Base-by-base conservation (phyloP, 1,284 basidiomycete genomes). In the Porogramme epimiltina region DNA sequence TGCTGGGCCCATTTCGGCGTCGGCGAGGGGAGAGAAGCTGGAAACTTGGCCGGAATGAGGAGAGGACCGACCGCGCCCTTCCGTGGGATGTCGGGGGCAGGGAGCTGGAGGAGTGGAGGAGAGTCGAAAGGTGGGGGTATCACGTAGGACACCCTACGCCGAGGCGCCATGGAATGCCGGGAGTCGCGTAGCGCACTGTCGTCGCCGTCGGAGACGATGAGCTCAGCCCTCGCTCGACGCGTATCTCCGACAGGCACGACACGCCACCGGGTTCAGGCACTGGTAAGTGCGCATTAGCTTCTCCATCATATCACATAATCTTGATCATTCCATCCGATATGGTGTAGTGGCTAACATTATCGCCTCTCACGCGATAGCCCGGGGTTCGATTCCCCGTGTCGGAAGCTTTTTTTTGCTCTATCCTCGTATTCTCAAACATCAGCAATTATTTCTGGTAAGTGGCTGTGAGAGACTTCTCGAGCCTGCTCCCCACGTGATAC, bases 91-190 rank as follows among this genome's bases (percentile, higher is more conserved):
- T 79, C 84, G 51, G 81, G 72, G 0, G 85, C 76, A 1, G 93
- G 93, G 4, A 96, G 81, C 44, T 80, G 76, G 19, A 95, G 83
- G 16, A 77, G 76, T 15, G 86, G 88, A 22, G 85, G 79, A 1
- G 78, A 74, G 10, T 81, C 79, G 2, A 74, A 63, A 9, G 92
- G 88, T 1, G 88, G 74, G 1, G 93, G 91, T 40, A 96, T 84
- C 54, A 94, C 85, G 70, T 95, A 96, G 44, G 93, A 93, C 20
- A 96, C 83, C 62, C 93, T 78, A 51, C 82, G 78, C 48, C 70
- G 60, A 51, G 73, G 74, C 42, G 75, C 65, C 75, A 78, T 71
- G 40, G 25, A 41, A 25, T n/a, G n/a, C 23, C 19, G 34, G 41
- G 33, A 8, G 23, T 40, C 52, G 51, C 36, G 31, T 9, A 10